phyloP scores from a whole-genome alignment of 1,284 basidiomycete species.

The Irpex sp. region DNA sequence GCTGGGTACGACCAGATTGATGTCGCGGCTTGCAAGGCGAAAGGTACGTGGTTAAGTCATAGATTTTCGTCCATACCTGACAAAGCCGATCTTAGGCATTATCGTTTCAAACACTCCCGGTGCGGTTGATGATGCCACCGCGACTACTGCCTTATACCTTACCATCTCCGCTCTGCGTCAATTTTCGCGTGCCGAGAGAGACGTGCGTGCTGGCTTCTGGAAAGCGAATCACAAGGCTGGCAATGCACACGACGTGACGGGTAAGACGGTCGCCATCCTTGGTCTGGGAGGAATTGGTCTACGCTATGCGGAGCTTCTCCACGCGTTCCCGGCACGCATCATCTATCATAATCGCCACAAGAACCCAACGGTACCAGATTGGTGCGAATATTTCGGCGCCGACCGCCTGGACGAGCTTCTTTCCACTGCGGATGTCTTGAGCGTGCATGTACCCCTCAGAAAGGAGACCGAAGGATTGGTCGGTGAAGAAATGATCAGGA shows the following conservation, averaged over 20 bases:
- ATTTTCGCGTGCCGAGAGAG: slow-evolving; percentile 79
- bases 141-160: slow-evolving; percentile 90
- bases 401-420: slow-evolving; percentile 80
- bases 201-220: slow-evolving; percentile 66
- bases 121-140: slow-evolving; percentile 93
- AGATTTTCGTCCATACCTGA: background rate
- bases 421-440: slow-evolving; percentile 83
- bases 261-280: slow-evolving; percentile 86
- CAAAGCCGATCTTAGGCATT: slow-evolving; percentile 64
- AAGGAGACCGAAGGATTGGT: slow-evolving; percentile 83
- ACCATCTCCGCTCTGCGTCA: slow-evolving; percentile 88
- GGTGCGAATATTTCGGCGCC: slow-evolving; percentile 78
- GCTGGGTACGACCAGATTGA: slow-evolving; percentile 93
- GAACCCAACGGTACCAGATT: slow-evolving; percentile 68
- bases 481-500: slow-evolving; percentile 81
- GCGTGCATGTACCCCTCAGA: slow-evolving; percentile 78
- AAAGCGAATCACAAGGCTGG: slow-evolving; percentile 56
- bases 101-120: slow-evolving; percentile 91
- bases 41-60: slow-evolving; percentile 50
- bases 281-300: slow-evolving; percentile 92
- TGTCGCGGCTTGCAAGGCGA: slow-evolving; percentile 76
- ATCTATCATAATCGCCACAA: slow-evolving; percentile 84
- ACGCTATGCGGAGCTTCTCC: slow-evolving; percentile 73
- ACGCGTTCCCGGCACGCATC: slow-evolving; percentile 88
- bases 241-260: slow-evolving; percentile 79